Evolutionary conservation across 1,284 basidiomycete genomes (phyloP), one percentile per base, ranked within the genome.

Genomic region (Puccinia novopanici): DNA sequence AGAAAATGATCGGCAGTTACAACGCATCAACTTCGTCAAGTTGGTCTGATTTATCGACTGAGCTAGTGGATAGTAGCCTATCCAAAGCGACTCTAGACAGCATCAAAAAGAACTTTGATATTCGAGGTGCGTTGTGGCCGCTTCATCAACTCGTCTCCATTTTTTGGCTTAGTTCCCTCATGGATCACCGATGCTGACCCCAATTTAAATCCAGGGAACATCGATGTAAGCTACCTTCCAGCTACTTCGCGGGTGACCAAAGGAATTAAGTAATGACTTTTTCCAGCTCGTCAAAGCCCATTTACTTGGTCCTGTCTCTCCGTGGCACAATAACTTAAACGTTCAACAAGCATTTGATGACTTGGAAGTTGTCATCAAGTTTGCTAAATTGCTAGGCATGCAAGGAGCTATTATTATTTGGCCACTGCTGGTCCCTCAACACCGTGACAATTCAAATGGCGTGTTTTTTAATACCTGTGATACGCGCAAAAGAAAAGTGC

Each of bases 381-480:
- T 88, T 0, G 86, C 87, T 22, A 82, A 84, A 22, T 84, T 86
- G 34, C 86, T 88, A 65, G 88, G 88, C 13, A 86, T 89, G 5
- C 84, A 85, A 42, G 84, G 87, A 34, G 85, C 84, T 37, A 86
- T 90, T 70, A 82, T 87, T 13, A 86, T 89, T 82, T 85, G 87
- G 19, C 89, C 89, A 0, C 82, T 87, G 34, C 82, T 87, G 48
- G 83, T 84, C 10, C 84, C 85, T 76, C 85, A 84, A 61, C 84
- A 84, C 80, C 84, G 87, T 82, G 87, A 88, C 82, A 89, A 89
- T 85, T 84, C 86, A 1, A 87, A 87, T 34, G 88, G 88, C 6
- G 85, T 88, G 65, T 87, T 89, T 83, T 89, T 89, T 83, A 88
- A 89, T 73, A 87, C 88, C 30, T 87, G 88, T 15, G 83, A 86